phyloP scores from a whole-genome alignment of 192 early-diverging fungal species.

The Entomortierella beljakovae region DNA sequence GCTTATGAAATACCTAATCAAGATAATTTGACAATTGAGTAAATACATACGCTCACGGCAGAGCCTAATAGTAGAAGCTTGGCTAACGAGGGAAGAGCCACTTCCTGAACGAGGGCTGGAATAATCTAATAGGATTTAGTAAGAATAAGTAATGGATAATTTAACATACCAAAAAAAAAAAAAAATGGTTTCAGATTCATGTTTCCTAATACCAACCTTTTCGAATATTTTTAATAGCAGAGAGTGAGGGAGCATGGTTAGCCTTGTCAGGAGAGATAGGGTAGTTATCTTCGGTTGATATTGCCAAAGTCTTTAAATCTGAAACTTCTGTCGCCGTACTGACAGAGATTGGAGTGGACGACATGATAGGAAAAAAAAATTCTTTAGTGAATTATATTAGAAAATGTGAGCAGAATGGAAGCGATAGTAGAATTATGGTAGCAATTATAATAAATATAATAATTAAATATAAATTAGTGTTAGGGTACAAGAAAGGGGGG shows the following conservation, averaged over 20 bases:
- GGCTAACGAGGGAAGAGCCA: conserved; percentile 24
- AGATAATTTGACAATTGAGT: neutral
- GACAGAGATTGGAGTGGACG: neutral
- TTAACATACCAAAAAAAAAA: neutral
- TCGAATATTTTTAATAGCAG: neutral
- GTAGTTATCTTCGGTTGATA: neutral
- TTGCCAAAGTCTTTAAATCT: neutral
- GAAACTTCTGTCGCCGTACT: neutral
- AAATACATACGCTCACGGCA: conserved; percentile 36
- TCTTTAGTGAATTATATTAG: too few species aligned
- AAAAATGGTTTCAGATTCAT: neutral
- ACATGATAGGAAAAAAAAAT: neutral
- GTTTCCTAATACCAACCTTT: neutral
- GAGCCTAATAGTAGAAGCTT: conserved; percentile 21
- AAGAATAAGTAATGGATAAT: neutral
- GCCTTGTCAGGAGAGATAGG: neutral
- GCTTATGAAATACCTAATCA: too few species aligned
- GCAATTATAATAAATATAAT: too few species aligned
- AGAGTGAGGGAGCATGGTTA: neutral
- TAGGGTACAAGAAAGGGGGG: too few species aligned
- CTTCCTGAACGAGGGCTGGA: conserved; percentile 17
- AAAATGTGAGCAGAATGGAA: too few species aligned
- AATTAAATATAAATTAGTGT: too few species aligned
- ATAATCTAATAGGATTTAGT: neutral
- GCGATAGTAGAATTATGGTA: too few species aligned